Conservation (phyloP, 257 asterid genomes). For the Thymus mandschuricus region DNA sequence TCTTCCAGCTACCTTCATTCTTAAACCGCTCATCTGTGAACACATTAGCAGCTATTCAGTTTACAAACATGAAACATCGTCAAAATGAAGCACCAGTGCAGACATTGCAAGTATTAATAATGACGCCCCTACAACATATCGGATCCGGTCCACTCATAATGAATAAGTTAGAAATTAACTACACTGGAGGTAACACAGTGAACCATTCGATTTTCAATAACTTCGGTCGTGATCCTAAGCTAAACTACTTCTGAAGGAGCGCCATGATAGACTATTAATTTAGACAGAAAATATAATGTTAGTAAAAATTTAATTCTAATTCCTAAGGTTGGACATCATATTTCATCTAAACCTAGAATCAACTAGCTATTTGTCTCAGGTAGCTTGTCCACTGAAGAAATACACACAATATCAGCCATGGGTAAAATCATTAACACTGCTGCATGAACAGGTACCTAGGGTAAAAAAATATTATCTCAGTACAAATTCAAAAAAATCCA, state of each 20-base stretch:
- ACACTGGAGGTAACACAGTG: neutral
- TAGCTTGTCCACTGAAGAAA: neutral
- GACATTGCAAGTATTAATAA: neutral
- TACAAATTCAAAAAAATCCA: neutral
- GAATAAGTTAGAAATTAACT: neutral
- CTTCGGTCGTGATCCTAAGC: neutral
- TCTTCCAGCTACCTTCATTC: slow-evolving; percentile 98
- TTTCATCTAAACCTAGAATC: neutral
- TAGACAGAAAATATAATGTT: no score
- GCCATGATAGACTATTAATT: neutral
- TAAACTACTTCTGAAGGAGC: neutral
- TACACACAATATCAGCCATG: neutral
- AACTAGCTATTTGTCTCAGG: slow-evolving; percentile 6
- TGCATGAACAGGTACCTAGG: neutral
- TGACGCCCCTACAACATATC: neutral
- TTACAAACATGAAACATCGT: slow-evolving; percentile 8
- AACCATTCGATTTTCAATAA: neutral
- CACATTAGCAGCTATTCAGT: slow-evolving; percentile 31
- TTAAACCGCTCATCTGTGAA: slow-evolving; percentile 89
- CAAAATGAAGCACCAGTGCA: neutral
- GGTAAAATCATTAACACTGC: slow-evolving; percentile 7
- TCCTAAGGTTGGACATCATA: no score
- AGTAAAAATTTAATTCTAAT: no score
- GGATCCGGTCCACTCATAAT: slow-evolving; percentile 3
- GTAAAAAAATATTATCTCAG: neutral